A percentile compares a stretch with the other conserved stretches of the same genome.
phyloP scores from a whole-genome alignment of 306 rosid species.

The Acmispon strigosus region DNA sequence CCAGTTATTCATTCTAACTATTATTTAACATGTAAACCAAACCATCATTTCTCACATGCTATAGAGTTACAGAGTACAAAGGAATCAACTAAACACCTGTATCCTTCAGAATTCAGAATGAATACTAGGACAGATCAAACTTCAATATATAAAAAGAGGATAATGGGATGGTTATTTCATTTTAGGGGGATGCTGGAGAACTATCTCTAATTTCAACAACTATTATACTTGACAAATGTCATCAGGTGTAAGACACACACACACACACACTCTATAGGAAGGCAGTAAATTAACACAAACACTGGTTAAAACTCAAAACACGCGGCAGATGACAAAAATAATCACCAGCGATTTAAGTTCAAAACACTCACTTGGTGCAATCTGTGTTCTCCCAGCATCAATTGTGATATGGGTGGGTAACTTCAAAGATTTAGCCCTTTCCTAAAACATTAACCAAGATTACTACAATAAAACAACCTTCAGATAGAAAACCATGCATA shows the following conservation, averaged over 20 bases:
- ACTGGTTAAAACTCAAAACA: neutral
- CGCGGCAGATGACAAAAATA: neutral
- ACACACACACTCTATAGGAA: no score
- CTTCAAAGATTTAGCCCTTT: conserved; percentile 72
- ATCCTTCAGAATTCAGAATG: neutral
- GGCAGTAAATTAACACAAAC: neutral
- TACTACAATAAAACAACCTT: neutral
- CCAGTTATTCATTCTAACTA: neutral
- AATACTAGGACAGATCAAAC: neutral
- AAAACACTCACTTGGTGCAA: conserved; percentile 83
- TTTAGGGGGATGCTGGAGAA: neutral
- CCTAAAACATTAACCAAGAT: conserved; percentile 37
- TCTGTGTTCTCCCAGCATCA: conserved; percentile 97
- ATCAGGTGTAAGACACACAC: neutral
- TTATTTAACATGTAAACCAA: neutral
- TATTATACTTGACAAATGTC: neutral
- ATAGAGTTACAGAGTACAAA: neutral
- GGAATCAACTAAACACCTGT: neutral
- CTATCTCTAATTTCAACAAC: neutral
- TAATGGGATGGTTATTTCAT: neutral
- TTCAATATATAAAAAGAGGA: neutral
- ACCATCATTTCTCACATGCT: neutral
- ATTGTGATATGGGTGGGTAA: conserved; percentile 84
- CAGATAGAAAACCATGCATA: neutral
- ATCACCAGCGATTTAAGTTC: neutral